These are phyloP conservation scores for Tritrichomonas musculus DNA, from an alignment of 208 protist genomes.

Conservation along the genomic window DNA sequence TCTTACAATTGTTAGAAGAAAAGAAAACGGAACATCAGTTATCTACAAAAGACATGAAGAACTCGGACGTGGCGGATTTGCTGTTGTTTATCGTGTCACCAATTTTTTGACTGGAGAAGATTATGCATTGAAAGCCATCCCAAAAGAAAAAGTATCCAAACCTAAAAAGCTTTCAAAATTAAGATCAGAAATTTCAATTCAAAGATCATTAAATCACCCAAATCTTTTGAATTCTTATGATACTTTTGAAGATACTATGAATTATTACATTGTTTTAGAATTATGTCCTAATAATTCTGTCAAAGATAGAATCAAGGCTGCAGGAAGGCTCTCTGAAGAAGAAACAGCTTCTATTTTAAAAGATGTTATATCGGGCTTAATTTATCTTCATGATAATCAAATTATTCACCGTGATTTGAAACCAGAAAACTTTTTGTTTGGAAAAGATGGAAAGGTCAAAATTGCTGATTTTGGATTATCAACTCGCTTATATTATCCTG, in stretches of 20 bases:
- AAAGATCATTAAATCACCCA: conserved; percentile 76
- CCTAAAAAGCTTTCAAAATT: conserved; percentile 49
- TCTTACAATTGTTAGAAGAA: background rate
- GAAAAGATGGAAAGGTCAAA: conserved; percentile 69
- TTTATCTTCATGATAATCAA: conserved; percentile 30
- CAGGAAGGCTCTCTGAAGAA: background rate
- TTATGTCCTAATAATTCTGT: conserved; percentile 60
- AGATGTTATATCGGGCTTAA: background rate
- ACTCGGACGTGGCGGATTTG: background rate
- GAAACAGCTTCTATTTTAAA: background rate
- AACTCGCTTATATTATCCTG: conserved; percentile 68
- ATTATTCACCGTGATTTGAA: conserved; percentile 93
- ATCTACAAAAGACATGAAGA: background rate
- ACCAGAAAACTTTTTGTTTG: conserved; percentile 84
- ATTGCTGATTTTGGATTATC: conserved; percentile 85
- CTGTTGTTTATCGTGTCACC: background rate
- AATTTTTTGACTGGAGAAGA: background rate
- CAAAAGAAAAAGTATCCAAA: conserved; percentile 55
- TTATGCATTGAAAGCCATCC: conserved; percentile 85
- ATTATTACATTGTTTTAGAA: conserved; percentile 89
- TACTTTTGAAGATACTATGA: conserved; percentile 79
- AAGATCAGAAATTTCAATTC: conserved; percentile 84
- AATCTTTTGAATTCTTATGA: conserved; percentile 83
- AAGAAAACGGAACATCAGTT: background rate
- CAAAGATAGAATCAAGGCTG: background rate